A percentile compares a stretch with the other conserved stretches of the same genome.
Conservation (phyloP, 208 protist species). For the Willaertia magna region DNA sequence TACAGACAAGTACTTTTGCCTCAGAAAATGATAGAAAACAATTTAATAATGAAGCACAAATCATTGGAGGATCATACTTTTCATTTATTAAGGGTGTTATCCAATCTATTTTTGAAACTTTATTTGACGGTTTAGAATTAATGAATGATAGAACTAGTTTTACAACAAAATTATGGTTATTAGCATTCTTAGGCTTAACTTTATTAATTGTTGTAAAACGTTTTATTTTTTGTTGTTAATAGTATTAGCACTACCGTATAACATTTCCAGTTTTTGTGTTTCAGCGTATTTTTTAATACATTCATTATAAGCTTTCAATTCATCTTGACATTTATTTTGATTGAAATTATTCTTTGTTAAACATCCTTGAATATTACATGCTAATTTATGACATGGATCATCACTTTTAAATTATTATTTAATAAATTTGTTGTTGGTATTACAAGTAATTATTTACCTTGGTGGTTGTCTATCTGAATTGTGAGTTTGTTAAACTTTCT, state of each 20-base stretch:
- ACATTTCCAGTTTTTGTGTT: neutral
- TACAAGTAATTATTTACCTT: too few relatives aligned
- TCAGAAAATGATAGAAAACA: neutral
- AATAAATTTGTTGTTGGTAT: too few relatives aligned
- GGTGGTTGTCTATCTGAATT: too few relatives aligned
- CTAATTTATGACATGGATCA: neutral
- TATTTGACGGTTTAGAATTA: neutral
- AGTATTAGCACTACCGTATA: too few relatives aligned
- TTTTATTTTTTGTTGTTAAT: neutral
- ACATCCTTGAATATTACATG: neutral
- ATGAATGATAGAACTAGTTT: neutral
- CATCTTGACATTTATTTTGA: neutral
- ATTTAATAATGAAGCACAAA: neutral
- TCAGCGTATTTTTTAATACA: neutral
- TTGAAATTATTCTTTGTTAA: neutral
- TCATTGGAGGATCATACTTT: neutral
- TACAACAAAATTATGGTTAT: neutral
- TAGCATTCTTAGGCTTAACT: neutral
- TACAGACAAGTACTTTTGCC: neutral
- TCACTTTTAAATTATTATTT: too few relatives aligned
- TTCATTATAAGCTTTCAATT: neutral
- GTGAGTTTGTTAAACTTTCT: neutral
- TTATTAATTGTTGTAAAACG: neutral
- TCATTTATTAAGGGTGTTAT: neutral
- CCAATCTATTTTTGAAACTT: neutral